phyloP scores from a whole-genome alignment of 2,329 filamentous ascomycete species.

The Seiridium unicorne region DNA sequence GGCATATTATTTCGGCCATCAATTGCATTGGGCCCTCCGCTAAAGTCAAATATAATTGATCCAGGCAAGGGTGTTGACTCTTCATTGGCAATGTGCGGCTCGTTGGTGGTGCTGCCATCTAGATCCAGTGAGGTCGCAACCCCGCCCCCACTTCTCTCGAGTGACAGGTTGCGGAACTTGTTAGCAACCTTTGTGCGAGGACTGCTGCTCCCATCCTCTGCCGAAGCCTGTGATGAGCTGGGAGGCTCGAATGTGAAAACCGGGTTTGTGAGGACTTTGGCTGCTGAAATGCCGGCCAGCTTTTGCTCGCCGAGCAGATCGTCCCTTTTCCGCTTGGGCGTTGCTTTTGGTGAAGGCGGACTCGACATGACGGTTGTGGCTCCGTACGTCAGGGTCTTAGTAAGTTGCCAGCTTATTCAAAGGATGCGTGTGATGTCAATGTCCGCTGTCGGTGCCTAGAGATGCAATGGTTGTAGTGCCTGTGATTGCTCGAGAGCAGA shows the following conservation, averaged over 20 bases:
- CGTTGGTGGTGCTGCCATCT: conserved; percentile 13
- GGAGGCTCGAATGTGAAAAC: conserved; percentile 45
- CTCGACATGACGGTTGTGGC: conserved; percentile 17
- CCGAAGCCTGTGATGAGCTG: conserved; percentile 14
- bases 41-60: conserved; percentile 24
- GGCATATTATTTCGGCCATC: conserved; percentile 20
- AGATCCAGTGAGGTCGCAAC: conserved; percentile 23
- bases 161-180: conserved; percentile 49
- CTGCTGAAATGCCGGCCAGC: conserved; percentile 15
- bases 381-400: neutral
- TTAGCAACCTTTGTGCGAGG: conserved; percentile 52
- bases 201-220: conserved; percentile 48
- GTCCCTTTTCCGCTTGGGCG: conserved; percentile 47
- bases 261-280: conserved; percentile 16
- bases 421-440: neutral
- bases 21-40: conserved; percentile 15
- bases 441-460: no score
- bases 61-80: conserved; percentile 17
- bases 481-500: no score
- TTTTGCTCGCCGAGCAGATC: conserved; percentile 27
- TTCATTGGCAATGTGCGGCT: conserved; percentile 4
- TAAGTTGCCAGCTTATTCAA: neutral
- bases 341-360: conserved; percentile 23
- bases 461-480: no score
- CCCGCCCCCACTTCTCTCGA: conserved; percentile 44